phyloP scores from a whole-genome alignment of 805 yeast species.

The Starmerella bombicola region DNA sequence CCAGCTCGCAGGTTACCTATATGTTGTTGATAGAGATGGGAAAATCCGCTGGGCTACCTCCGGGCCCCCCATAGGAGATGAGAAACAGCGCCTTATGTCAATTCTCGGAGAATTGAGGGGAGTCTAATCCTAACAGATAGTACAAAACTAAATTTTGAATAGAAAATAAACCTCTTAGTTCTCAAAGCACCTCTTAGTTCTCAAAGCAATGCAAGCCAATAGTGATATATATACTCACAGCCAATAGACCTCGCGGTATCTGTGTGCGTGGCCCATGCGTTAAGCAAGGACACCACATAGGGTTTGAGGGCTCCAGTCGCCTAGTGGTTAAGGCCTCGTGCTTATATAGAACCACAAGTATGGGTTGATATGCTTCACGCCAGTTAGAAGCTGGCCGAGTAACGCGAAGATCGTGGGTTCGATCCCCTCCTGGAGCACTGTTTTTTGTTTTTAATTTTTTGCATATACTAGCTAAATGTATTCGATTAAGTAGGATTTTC shows the following conservation, averaged over 20 bases:
- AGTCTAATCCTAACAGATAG: neutral
- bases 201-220: no score
- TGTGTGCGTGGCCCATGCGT: constrained; percentile 1
- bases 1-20: constrained; percentile 69
- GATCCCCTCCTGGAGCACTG: constrained; percentile 37
- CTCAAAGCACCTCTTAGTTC: neutral
- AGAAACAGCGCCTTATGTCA: constrained; percentile 26
- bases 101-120: constrained; percentile 1
- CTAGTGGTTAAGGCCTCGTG: constrained; percentile 47
- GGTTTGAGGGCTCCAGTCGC: constrained; percentile 21
- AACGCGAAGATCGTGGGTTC: constrained; percentile 53
- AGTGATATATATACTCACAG: no score
- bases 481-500: neutral
- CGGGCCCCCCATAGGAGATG: constrained; percentile 65
- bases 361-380: constrained; percentile 38
- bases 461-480: neutral
- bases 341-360: constrained; percentile 45
- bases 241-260: neutral
- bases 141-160: neutral
- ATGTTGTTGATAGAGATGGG: constrained; percentile 60
- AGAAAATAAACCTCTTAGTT: no score
- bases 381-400: constrained; percentile 32
- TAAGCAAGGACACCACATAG: neutral
- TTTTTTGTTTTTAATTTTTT: neutral
- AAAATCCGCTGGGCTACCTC: constrained; percentile 85